Percentiles rank a stretch among this genome's conserved stretches.
Evolutionary conservation across 176 grass and related monocot species (phyloP).

Genomic region (Musa troglodytarum): DNA sequence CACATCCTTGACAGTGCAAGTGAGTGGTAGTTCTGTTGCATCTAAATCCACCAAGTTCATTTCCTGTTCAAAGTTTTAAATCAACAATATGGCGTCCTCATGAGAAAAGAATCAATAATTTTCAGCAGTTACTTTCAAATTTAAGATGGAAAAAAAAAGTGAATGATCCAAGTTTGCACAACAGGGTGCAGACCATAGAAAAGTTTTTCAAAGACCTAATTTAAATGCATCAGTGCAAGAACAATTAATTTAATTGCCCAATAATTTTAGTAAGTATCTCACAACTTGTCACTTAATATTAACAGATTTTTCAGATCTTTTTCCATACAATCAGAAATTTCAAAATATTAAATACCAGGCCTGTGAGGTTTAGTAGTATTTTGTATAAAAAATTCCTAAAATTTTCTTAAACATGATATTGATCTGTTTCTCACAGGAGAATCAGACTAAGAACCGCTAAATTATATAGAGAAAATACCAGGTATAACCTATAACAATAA

Average conservation of each 20-base stretch:
- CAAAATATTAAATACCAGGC: no score
- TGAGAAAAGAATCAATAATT: background rate
- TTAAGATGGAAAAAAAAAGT: background rate
- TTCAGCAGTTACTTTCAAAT: background rate
- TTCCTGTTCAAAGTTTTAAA: slow-evolving; percentile 42
- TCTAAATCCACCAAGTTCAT: slow-evolving; percentile 79
- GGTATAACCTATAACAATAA: background rate
- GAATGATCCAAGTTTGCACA: no score
- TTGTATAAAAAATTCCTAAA: background rate
- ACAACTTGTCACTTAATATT: no score
- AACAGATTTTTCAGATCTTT: no score
- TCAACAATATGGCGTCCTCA: slow-evolving; percentile 14
- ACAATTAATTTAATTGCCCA: no score
- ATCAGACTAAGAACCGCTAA: background rate
- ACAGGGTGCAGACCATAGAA: no score
- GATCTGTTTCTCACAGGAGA: background rate
- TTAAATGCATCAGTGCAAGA: no score
- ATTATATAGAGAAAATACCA: no score
- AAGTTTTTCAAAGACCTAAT: no score
- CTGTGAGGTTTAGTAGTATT: no score
- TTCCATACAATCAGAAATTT: no score
- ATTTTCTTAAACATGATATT: background rate
- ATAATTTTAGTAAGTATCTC: no score
- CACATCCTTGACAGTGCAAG: slow-evolving; percentile 66
- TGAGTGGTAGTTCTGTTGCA: slow-evolving; percentile 55